Evolutionary conservation across 345 rosid species (phyloP).

Genomic region (Mercurialis annua): DNA sequence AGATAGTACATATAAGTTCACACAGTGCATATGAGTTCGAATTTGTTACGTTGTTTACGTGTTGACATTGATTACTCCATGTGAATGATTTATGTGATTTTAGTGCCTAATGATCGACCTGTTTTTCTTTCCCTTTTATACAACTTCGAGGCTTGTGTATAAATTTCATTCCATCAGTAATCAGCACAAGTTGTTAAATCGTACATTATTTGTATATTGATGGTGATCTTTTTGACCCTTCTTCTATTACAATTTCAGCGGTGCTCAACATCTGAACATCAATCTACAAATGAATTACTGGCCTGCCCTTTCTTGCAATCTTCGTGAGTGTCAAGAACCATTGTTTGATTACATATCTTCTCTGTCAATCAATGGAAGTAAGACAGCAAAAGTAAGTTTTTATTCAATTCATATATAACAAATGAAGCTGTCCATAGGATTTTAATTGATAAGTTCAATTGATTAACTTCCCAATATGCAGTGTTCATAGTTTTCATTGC

Average conservation of each 20-base stretch:
- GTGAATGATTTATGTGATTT: not conserved
- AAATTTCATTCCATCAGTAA: not conserved
- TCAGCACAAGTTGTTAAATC: conserved; percentile 2
- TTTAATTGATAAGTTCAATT: not conserved
- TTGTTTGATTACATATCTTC: conserved; percentile 70
- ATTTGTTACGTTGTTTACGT: too few species aligned
- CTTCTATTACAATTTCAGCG: conserved; percentile 37
- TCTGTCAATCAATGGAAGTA: conserved; percentile 68
- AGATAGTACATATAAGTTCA: not conserved
- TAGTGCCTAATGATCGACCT: not conserved
- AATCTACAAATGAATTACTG: conserved; percentile 98
- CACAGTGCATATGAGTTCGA: not conserved
- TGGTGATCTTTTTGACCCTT: conserved; percentile 6
- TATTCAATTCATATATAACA: not conserved
- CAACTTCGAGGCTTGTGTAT: not conserved
- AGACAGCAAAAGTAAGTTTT: conserved; percentile 74
- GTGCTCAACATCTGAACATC: conserved; percentile 89
- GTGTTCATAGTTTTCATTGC: conserved; percentile 1
- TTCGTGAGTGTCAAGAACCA: conserved; percentile 81
- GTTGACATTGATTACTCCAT: not conserved
- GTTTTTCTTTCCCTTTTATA: not conserved
- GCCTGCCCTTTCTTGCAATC: conserved; percentile 87
- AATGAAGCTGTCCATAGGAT: not conserved
- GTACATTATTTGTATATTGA: conserved; percentile 11
- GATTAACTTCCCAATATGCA: not conserved